Base-by-base conservation (phyloP, 768 basidiomycete genomes). In the Auriscalpium vulgare region DNA sequence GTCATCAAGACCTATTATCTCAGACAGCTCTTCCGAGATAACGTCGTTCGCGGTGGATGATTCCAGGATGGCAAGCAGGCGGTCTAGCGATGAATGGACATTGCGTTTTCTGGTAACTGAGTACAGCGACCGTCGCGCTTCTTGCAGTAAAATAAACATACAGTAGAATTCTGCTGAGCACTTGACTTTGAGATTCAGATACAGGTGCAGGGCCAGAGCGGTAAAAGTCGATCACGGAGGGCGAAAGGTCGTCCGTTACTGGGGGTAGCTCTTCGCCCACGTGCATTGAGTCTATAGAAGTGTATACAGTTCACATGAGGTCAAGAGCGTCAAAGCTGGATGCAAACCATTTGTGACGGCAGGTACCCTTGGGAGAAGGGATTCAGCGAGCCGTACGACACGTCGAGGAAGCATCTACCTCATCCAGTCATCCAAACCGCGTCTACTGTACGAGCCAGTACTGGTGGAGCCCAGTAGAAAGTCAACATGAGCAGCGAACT, bases 1-100 rank as follows among this genome's bases (percentile, higher is more conserved):
- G 16, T 87, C 80, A 50, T 95, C 89, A 66, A 85, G 91, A 2
- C 94, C 95, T 48, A 95, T 67, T 10, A 90, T 72, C 57, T 97
- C 94, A 8, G 79, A 81, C 10, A 97, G 67, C 61, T 91, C 87
- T 29, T 73, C 80, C 29, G 91, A 88, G 35, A 97, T 87, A 19
- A 80, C 82, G 35, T 93, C 89, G 60, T 87, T 77, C 6, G 74
- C 71, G 40, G 73, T 74, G 21, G 71, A 60, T 7, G 81, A 82
- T 1, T 77, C 75, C 14, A 90, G 69, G 37, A 79, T 68, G 9
- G 63, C 54, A 7, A 65, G 63, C 21, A 78, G 54, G 29, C 65
- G 57, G 19, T 53, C 56, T 37, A 69, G 37, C 10, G 68, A 23
- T 13, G 64, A 60, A 51, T 67, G 67, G 19, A 67, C 48, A 40